These are phyloP conservation scores for Spinacia oleracea DNA, from an alignment of 179 eudicot species.

Conservation along the genomic window DNA sequence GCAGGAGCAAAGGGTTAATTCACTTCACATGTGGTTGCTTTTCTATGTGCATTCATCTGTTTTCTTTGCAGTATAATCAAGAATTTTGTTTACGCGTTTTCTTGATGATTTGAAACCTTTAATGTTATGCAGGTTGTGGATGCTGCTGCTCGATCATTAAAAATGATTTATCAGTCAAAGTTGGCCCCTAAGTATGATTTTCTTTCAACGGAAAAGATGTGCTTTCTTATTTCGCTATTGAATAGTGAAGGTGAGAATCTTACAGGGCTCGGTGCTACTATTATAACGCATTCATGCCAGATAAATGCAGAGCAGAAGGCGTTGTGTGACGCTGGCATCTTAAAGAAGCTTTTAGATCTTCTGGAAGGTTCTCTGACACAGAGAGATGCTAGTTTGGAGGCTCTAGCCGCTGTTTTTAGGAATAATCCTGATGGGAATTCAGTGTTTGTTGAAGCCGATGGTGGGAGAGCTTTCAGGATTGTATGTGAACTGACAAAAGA, in stretches of 20 bases:
- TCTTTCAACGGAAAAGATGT: conserved; percentile 56
- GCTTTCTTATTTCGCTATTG: conserved; percentile 67
- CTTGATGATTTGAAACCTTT: neutral
- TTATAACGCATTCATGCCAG: conserved; percentile 84
- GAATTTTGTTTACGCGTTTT: neutral
- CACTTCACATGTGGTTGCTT: conserved; percentile 1
- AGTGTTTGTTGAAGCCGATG: conserved; percentile 60
- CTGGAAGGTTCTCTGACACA: conserved; percentile 77
- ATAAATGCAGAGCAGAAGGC: conserved; percentile 65
- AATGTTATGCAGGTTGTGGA: conserved; percentile 69
- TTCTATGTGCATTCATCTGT: neutral
- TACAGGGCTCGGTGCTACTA: conserved; percentile 89
- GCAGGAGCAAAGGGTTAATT: neutral
- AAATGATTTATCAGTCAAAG: conserved; percentile 87
- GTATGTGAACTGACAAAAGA: conserved; percentile 72
- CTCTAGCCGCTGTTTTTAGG: conserved; percentile 64
- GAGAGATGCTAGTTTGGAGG: conserved; percentile 91
- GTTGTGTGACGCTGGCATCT: conserved; percentile 76
- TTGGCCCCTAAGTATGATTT: conserved; percentile 86
- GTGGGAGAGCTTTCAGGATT: conserved; percentile 58
- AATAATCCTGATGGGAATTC: conserved; percentile 61
- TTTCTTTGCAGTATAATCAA: neutral
- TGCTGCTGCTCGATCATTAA: conserved; percentile 92
- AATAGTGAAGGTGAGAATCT: conserved; percentile 84
- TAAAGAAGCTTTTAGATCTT: conserved; percentile 67